Base-by-base conservation (phyloP, 1,284 basidiomycete species). In the Puccinia polysora region DNA sequence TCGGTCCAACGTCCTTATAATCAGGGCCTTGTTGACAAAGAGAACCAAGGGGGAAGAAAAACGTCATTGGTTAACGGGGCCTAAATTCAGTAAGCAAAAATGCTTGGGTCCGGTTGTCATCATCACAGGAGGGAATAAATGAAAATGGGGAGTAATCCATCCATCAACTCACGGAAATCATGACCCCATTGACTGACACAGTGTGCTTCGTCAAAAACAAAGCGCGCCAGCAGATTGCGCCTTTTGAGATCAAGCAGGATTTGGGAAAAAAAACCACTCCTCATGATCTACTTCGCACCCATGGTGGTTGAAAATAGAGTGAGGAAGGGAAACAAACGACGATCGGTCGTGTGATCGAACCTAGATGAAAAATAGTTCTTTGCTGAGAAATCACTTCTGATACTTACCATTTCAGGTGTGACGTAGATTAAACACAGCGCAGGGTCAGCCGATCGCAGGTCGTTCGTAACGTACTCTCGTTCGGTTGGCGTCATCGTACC, bases 191-290 rank as follows among this genome's bases (percentile, higher is more conserved):
- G 82, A 74, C 82, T 83, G 43, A 97, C 90, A 79, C 92, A 93
- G 79, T 98, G 96, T 0, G 93, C 95, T 78, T 98, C 95, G 78
- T 98, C 96, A 67, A 97, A 85, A 0, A 97, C 92, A 78, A 98
- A 96, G 30, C 95, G 84, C 4, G 91, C 92, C 34, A 98, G 80
- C 73, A 84, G 81, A 2, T 84, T 81, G 14, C 82, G 78, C 0
- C 80, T 76, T 76, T 90, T 83, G 2, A 97, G 82, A 38, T 81
- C 80, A 15, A 80, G 76, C 23, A 97, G 80, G 23, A 88, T 84
- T 7, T 79, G 80, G 75, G 82, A 84, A 73, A 90, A 84, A n/a
- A 79, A 77, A 0, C 81, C 81, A 62, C 86, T 89, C 76, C 86
- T 85, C 45, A 85, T 84, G 69, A 82, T 77, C 70, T 73, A 36